Percentiles rank a stretch among this genome's conserved stretches.
phyloP scores from a whole-genome alignment of 768 basidiomycete genomes.

The Leccinellum rugosiceps region DNA sequence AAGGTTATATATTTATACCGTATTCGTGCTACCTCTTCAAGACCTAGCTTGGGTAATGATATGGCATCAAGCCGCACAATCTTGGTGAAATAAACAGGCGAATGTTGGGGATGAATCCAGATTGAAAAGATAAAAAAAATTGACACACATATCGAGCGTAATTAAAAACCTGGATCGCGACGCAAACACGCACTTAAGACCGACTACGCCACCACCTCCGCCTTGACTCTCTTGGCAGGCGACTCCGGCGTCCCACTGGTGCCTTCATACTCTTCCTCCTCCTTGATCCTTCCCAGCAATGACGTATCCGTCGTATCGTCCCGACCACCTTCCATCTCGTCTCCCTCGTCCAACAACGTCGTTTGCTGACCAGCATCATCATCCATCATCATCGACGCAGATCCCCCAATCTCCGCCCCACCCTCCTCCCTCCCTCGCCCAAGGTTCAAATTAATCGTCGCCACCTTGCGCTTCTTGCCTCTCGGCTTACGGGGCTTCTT shows the following conservation, averaged over 20 bases:
- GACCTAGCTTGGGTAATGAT: neutral
- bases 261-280: constrained; percentile 34
- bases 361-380: neutral
- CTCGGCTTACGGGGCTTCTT: constrained; percentile 38
- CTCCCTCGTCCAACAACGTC: constrained; percentile 38
- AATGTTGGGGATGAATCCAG: too few species aligned
- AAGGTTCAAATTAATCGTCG: constrained; percentile 10
- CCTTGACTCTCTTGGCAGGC: constrained; percentile 27
- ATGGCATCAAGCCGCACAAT: neutral
- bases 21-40: too few species aligned
- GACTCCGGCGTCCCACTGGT: constrained; percentile 14
- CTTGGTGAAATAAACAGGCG: neutral
- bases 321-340: constrained; percentile 33
- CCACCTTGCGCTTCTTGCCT: constrained; percentile 34
- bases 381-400: neutral
- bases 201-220: constrained; percentile 17
- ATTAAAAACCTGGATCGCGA: neutral
- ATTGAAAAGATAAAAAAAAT: neutral
- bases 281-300: constrained; percentile 14
- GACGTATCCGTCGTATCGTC: constrained; percentile 15
- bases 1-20: too few species aligned
- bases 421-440: constrained; percentile 13
- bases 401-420: constrained; percentile 1
- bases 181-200: neutral
- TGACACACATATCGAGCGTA: neutral